phyloP scores from a whole-genome alignment of 225 moss, liverwort and hornwort species.

The Asterella californica region DNA sequence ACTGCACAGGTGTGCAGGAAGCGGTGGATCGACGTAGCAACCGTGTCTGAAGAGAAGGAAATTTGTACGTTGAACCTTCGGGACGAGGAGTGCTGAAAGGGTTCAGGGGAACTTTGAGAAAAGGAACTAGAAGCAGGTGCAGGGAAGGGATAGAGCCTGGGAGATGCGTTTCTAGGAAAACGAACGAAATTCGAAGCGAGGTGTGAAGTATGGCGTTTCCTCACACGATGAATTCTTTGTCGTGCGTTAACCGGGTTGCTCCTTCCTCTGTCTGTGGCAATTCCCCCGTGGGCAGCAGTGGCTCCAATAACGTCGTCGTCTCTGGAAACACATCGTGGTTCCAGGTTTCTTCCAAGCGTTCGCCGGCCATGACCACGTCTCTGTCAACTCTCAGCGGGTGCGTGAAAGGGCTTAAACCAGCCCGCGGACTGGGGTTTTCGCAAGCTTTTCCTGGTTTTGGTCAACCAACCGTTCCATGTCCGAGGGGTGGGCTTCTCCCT shows the following conservation, averaged over 20 bases:
- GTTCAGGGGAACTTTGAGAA: background rate
- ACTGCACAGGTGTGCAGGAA: constrained; percentile 20
- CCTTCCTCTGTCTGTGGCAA: constrained; percentile 3
- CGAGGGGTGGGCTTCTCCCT: constrained; percentile 9
- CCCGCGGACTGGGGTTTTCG: constrained; percentile 18
- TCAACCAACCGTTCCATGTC: background rate
- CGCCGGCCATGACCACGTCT: background rate
- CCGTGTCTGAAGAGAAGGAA: background rate
- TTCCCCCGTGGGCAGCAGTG: background rate
- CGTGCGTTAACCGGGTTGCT: constrained; percentile 18
- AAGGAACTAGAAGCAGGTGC: background rate
- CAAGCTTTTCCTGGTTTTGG: background rate
- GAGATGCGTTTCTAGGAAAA: constrained; percentile 15
- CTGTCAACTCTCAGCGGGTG: background rate
- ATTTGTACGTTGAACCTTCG: background rate
- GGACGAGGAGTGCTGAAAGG: background rate
- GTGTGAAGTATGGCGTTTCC: constrained; percentile 31
- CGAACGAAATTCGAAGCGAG: constrained; percentile 1
- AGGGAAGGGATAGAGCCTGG: background rate
- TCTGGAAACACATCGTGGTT: background rate
- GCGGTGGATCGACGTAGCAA: constrained; percentile 14
- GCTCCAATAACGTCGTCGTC: constrained; percentile 1
- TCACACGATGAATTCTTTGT: constrained; percentile 35
- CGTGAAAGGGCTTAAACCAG: background rate
- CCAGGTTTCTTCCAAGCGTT: background rate